Percentiles rank a stretch among this genome's conserved stretches.
Conservation (phyloP, 345 rosid species). For the Sonneratia caseolaris region DNA sequence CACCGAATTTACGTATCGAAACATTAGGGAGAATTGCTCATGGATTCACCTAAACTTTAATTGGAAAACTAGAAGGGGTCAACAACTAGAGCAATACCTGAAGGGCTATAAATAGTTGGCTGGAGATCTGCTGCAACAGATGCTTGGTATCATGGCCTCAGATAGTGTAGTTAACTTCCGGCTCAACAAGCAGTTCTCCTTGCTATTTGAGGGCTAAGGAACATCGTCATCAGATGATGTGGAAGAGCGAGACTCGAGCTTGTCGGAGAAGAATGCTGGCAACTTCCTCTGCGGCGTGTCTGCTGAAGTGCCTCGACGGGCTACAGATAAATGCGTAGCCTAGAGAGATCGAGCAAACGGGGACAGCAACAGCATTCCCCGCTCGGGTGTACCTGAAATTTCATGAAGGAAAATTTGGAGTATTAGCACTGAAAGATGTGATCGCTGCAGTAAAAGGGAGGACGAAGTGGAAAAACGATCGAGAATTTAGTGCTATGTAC, state of each 20-base stretch:
- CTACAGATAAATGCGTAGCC: constrained; percentile 42
- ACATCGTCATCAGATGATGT: constrained; percentile 24
- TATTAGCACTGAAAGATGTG: neutral
- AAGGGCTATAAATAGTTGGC: neutral
- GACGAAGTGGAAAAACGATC: too few relatives aligned
- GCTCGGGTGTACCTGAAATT: constrained; percentile 57
- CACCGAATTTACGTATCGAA: too few relatives aligned
- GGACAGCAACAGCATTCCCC: constrained; percentile 73
- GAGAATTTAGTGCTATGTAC: too few relatives aligned
- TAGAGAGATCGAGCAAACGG: constrained; percentile 48
- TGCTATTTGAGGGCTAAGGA: neutral
- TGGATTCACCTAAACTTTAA: too few relatives aligned
- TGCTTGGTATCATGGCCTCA: neutral
- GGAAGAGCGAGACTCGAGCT: constrained; percentile 3
- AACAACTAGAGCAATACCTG: too few relatives aligned
- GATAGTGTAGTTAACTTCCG: neutral
- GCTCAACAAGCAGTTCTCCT: neutral
- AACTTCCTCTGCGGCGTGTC: constrained; percentile 26
- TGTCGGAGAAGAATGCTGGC: constrained; percentile 27
- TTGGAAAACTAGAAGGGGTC: too few relatives aligned
- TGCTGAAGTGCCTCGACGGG: constrained; percentile 20
- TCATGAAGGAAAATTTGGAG: neutral
- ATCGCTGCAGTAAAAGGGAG: neutral
- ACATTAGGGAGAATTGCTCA: too few relatives aligned
- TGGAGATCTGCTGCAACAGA: neutral